A percentile compares a stretch with the other conserved stretches of the same genome.
Evolutionary conservation across 2,329 filamentous ascomycete genomes (phyloP).

Genomic region (Aspergillus hortae): DNA sequence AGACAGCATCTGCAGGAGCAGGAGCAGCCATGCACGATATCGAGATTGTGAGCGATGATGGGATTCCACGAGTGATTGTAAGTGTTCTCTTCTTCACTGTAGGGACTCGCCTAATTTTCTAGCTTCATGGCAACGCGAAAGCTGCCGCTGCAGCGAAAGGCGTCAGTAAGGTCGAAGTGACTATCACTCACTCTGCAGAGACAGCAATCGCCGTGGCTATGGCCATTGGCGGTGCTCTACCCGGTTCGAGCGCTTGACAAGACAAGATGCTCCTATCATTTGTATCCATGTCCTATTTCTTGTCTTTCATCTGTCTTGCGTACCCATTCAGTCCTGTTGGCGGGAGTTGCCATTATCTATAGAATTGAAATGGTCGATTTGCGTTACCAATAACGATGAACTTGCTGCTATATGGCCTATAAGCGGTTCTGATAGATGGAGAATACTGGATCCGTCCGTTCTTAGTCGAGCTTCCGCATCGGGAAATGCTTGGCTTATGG

Average conservation of each 20-base stretch:
- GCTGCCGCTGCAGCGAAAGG: not conserved
- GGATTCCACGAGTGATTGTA: conserved; percentile 12
- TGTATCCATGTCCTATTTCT: not conserved
- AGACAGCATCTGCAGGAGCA: conserved; percentile 8
- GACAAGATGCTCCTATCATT: not conserved
- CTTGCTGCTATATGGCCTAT: not conserved
- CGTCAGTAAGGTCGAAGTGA: conserved; percentile 1
- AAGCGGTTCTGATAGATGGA: not conserved
- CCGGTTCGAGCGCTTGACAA: not conserved
- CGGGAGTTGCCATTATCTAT: conserved; percentile 1
- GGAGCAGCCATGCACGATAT: conserved; percentile 15
- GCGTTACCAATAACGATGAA: not conserved
- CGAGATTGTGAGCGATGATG: conserved; percentile 10
- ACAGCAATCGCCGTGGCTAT: conserved; percentile 5
- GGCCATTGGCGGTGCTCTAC: not conserved
- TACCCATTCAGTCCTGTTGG: too few species aligned
- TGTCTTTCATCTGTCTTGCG: not conserved
- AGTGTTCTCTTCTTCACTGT: not conserved
- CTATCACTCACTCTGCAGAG: not conserved
- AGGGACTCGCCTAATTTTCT: not conserved
- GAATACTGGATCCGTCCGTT: not conserved
- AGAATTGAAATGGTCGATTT: not conserved
- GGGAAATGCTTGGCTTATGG: not conserved
- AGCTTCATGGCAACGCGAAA: conserved; percentile 3
- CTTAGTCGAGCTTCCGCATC: not conserved